Evolutionary conservation across 176 grass and related monocot species (phyloP).

Genomic region (Themeda triandra): DNA sequence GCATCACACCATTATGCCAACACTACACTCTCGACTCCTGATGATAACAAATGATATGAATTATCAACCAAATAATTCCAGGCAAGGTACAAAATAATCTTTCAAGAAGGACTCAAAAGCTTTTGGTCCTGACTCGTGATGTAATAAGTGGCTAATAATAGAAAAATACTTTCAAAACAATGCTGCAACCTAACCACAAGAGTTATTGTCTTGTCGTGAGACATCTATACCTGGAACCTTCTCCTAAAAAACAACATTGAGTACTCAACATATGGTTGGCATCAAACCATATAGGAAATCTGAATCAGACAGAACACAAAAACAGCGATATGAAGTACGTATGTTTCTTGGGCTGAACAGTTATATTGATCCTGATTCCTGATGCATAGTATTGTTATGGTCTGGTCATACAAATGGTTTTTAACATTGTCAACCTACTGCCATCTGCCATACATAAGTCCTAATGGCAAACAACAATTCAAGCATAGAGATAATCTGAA

Average conservation of each 20-base stretch:
- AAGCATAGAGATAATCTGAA: neutral
- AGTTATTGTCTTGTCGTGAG: neutral
- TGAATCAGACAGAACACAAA: neutral
- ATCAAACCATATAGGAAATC: neutral
- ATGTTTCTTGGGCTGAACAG: neutral
- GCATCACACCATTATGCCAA: no score
- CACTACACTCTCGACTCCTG: no score
- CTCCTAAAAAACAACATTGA: neutral
- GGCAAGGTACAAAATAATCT: no score
- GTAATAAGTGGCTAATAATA: neutral
- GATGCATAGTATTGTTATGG: neutral
- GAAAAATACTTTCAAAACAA: neutral
- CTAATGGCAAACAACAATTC: neutral
- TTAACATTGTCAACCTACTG: neutral
- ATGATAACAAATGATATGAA: no score
- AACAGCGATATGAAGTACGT: neutral
- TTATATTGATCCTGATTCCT: neutral
- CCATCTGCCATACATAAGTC: neutral
- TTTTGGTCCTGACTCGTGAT: conserved; percentile 35
- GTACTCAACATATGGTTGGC: neutral
- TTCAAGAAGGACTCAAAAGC: no score
- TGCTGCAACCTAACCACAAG: neutral
- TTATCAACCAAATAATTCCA: no score
- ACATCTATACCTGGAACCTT: neutral
- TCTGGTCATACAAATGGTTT: neutral